Evolutionary conservation across 2,329 filamentous ascomycete genomes (phyloP).

Genomic region (Colletotrichum lupini): DNA sequence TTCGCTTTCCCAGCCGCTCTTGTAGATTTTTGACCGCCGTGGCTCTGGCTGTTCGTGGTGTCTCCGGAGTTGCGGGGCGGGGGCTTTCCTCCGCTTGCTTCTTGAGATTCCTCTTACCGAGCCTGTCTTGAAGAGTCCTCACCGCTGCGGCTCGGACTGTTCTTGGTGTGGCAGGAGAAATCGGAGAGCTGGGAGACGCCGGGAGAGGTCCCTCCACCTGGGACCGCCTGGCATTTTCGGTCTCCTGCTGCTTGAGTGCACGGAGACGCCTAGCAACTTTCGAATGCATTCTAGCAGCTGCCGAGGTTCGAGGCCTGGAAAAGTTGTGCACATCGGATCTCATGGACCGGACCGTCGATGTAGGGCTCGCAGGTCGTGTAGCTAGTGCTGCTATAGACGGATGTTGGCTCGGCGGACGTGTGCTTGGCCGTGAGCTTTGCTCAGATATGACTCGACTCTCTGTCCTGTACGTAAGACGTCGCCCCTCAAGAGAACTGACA

Average conservation of each 20-base stretch:
- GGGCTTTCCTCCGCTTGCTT: background rate
- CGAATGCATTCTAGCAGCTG: slow-evolving; percentile 28
- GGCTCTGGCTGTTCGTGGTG: slow-evolving; percentile 6
- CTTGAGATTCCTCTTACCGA: slow-evolving; percentile 4
- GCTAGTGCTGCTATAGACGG: background rate
- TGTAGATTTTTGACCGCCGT: slow-evolving; percentile 14
- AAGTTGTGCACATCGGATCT: slow-evolving; percentile 22
- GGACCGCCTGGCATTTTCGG: background rate
- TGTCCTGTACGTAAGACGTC: background rate
- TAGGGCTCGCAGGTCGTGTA: background rate
- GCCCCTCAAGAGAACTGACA: background rate
- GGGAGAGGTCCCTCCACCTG: background rate
- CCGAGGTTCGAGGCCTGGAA: slow-evolving; percentile 23
- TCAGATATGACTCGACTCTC: background rate
- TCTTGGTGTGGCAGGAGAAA: background rate
- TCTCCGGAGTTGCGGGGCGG: background rate
- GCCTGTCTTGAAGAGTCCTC: slow-evolving; percentile 14
- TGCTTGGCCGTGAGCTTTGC: background rate
- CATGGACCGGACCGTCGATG: background rate
- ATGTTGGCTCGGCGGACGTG: background rate
- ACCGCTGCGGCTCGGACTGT: slow-evolving; percentile 11
- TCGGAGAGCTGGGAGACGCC: background rate
- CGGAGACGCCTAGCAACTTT: slow-evolving; percentile 16
- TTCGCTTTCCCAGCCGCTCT: slow-evolving; percentile 18
- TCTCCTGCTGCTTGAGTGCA: slow-evolving; percentile 2